A percentile compares a stretch with the other conserved stretches of the same genome.
phyloP scores from a whole-genome alignment of 108 stramenopile species.

The Heterococcus sp. region DNA sequence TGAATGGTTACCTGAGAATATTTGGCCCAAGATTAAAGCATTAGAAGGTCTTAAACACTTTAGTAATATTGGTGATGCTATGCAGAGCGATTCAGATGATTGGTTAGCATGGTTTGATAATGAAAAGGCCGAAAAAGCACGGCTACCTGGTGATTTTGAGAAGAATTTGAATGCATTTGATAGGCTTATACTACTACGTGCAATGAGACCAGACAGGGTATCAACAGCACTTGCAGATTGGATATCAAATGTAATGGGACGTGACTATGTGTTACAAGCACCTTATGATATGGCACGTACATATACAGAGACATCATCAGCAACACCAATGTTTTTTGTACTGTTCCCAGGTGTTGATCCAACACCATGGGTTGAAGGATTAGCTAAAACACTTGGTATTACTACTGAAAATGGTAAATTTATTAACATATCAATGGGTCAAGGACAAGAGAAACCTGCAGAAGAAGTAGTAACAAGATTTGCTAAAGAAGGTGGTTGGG shows the following conservation, averaged over 20 bases:
- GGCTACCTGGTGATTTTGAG: constrained; percentile 68
- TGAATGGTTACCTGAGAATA: constrained; percentile 69
- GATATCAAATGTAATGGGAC: constrained; percentile 57
- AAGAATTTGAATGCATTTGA: constrained; percentile 60
- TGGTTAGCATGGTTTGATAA: constrained; percentile 73
- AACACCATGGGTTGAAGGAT: constrained; percentile 70
- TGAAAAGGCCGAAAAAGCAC: constrained; percentile 63
- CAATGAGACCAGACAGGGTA: constrained; percentile 71
- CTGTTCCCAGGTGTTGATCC: constrained; percentile 77
- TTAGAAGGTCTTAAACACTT: constrained; percentile 62
- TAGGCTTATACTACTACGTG: constrained; percentile 65
- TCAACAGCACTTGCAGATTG: constrained; percentile 59
- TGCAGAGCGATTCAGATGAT: constrained; percentile 72
- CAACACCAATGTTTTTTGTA: constrained; percentile 73
- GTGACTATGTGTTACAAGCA: constrained; percentile 63
- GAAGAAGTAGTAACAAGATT: constrained; percentile 59
- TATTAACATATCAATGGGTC: constrained; percentile 78
- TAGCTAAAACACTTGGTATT: constrained; percentile 62
- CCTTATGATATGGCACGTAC: constrained; percentile 69
- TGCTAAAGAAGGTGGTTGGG: constrained; percentile 74
- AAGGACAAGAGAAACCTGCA: constrained; percentile 70
- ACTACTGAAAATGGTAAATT: constrained; percentile 64
- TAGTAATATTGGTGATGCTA: constrained; percentile 67
- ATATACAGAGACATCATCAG: constrained; percentile 59
- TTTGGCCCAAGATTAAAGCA: constrained; percentile 74